Base-by-base conservation (phyloP, 768 basidiomycete species). In the Russula lepida region DNA sequence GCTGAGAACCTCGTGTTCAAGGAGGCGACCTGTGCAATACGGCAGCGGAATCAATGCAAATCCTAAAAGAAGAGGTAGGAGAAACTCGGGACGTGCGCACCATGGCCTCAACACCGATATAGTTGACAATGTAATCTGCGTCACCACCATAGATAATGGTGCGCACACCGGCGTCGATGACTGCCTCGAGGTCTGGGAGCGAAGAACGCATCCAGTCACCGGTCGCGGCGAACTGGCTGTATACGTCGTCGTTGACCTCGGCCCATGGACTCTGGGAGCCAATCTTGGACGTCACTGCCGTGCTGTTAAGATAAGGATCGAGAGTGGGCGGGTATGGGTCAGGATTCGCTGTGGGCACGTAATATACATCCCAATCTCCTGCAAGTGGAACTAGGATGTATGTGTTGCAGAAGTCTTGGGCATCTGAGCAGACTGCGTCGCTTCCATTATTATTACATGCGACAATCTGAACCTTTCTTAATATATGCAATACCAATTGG, bases 121-220 rank as follows among this genome's bases (percentile, higher is more conserved):
- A 83, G 68, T 84, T 85, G 58, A 78, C 65, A 61, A 83, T 81
- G 66, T 76, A 83, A 68, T 84, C 81, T 37, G 81, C 83, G 68
- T 84, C 82, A 30, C 83, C 83, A 59, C 78, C 80, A 63, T 76
- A 84, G 17, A 84, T 68, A 44, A 81, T 67, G 17, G 79, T 81
- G 56, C 79, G 67, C 19, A 81, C 80, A 12, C 83, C 83, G 53
- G 82, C 75, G 62, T 84, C 76, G 66, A 85, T 83, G 15, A 85
- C 82, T 6, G 70, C 75, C 69, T 84, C 82, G 27, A 86, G 71
- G 60, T 78, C 61, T 0, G 79, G 80, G 13, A 76, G 64, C 37
- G 72, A 72, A 68, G 73, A 76, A 59, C 70, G 69, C 82, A 84
- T 84, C 82, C 82, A 84, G 66, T 86, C 84, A 28, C 80, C 81